Percentiles rank a stretch among this genome's conserved stretches.
Conservation (phyloP, 129 eudicot species). For the Silybum marianum region DNA sequence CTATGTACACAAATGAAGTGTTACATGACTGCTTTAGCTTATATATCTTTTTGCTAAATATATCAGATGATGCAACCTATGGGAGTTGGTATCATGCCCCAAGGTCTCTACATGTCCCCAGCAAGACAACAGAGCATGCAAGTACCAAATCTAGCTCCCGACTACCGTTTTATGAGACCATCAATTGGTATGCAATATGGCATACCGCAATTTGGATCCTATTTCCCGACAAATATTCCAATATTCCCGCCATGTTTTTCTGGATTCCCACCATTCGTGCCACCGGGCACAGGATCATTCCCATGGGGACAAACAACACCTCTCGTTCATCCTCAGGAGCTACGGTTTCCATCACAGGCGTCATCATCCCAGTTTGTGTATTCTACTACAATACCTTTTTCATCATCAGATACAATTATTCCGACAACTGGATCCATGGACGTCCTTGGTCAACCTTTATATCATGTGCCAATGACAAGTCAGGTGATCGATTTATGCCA, state of each 20-base stretch:
- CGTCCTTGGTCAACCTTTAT: background rate
- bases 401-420: background rate
- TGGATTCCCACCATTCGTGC: conserved; percentile 22
- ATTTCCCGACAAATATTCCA: conserved; percentile 11
- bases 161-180: background rate
- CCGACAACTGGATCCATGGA: conserved; percentile 13
- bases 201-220: conserved; percentile 8
- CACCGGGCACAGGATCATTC: background rate
- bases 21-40: too few relatives aligned
- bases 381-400: background rate
- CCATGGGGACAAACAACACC: conserved; percentile 16
- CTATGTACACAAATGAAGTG: background rate
- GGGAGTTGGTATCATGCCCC: conserved; percentile 14
- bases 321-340: conserved; percentile 10
- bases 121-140: background rate
- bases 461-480: conserved; percentile 21
- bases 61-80: conserved; percentile 18
- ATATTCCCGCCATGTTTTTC: conserved; percentile 3
- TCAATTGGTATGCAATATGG: conserved; percentile 14
- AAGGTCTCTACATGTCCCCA: conserved; percentile 1
- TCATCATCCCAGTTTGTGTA: background rate
- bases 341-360: conserved; percentile 15
- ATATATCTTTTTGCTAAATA: background rate
- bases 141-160: conserved; percentile 10
- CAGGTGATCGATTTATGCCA: conserved; percentile 12